These are phyloP conservation scores for Hanseniaspora lachancei DNA, from an alignment of 805 yeast species.

Conservation along the genomic window DNA sequence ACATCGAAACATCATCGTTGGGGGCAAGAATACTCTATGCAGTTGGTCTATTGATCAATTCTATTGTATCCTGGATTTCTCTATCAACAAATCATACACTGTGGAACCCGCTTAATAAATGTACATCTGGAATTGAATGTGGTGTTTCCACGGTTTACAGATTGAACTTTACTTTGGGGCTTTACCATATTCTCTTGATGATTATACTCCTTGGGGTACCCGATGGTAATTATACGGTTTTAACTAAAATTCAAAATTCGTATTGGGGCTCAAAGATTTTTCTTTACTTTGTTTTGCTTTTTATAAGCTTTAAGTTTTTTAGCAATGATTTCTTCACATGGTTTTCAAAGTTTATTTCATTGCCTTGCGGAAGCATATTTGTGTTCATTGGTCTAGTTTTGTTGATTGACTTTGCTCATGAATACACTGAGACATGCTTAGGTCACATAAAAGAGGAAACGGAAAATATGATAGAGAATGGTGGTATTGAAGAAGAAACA, in stretches of 20 bases:
- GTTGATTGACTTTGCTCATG: conserved; percentile 92
- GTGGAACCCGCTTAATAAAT: conserved; percentile 58
- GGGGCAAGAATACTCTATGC: conserved; percentile 86
- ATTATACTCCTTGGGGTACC: conserved; percentile 55
- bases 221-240: conserved; percentile 60
- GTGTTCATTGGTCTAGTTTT: conserved; percentile 80
- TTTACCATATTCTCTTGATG: conserved; percentile 63
- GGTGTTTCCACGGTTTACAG: conserved; percentile 94
- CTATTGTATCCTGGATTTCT: conserved; percentile 75
- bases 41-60: conserved; percentile 56
- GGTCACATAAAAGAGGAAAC: conserved; percentile 79
- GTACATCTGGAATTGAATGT: conserved; percentile 66
- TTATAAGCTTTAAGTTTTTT: conserved; percentile 47
- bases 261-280: conserved; percentile 72
- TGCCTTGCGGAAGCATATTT: conserved; percentile 70
- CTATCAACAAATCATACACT: conserved; percentile 72
- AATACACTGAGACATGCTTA: conserved; percentile 94
- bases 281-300: conserved; percentile 45
- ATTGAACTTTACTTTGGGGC: conserved; percentile 74
- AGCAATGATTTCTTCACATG: conserved; percentile 78
- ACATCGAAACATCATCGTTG: conserved; percentile 51
- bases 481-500: conserved; percentile 9
- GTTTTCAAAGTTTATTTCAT: conserved; percentile 86
- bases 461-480: conserved; percentile 23
- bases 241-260: conserved; percentile 63